A percentile compares a stretch with the other conserved stretches of the same genome.
Conservation (phyloP, 371 early-diverging fungal species). For the Dinochytrium kinnereticum region DNA sequence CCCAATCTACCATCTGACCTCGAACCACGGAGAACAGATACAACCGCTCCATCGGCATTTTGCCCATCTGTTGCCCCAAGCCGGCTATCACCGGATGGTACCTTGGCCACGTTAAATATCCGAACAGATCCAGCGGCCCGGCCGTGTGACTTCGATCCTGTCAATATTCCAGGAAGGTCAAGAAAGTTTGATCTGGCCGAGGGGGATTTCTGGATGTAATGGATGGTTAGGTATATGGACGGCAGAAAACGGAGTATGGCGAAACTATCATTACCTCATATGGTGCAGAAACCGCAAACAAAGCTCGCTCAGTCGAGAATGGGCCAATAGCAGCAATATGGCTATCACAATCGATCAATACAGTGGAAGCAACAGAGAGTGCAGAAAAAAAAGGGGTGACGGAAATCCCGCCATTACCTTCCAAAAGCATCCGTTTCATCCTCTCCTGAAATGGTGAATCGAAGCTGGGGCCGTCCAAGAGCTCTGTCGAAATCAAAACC, state of each 20-base stretch:
- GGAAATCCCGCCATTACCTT: too few species aligned
- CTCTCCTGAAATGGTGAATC: background rate
- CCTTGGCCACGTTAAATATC: background rate
- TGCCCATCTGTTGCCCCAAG: background rate
- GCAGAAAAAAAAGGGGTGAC: background rate
- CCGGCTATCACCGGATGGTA: background rate
- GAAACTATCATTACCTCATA: slow-evolving; percentile 26
- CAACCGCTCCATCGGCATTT: background rate
- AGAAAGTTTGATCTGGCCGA: slow-evolving; percentile 29
- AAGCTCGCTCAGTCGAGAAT: background rate
- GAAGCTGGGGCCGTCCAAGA: background rate
- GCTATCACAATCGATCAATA: too few species aligned
- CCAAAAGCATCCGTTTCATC: slow-evolving; percentile 24
- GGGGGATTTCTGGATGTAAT: background rate
- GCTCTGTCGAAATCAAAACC: slow-evolving; percentile 8
- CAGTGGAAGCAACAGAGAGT: background rate
- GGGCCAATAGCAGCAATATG: background rate
- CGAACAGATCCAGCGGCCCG: slow-evolving; percentile 32
- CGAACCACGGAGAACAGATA: slow-evolving; percentile 17
- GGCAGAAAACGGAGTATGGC: background rate
- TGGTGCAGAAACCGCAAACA: slow-evolving; percentile 18
- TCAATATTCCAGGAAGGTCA: slow-evolving; percentile 36
- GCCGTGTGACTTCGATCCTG: slow-evolving; percentile 25
- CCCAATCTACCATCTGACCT: slow-evolving; percentile 28
- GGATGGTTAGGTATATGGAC: background rate